These are phyloP conservation scores for Globisporangium canariense DNA, from an alignment of 352 stramenopile species.

Conservation along the genomic window DNA sequence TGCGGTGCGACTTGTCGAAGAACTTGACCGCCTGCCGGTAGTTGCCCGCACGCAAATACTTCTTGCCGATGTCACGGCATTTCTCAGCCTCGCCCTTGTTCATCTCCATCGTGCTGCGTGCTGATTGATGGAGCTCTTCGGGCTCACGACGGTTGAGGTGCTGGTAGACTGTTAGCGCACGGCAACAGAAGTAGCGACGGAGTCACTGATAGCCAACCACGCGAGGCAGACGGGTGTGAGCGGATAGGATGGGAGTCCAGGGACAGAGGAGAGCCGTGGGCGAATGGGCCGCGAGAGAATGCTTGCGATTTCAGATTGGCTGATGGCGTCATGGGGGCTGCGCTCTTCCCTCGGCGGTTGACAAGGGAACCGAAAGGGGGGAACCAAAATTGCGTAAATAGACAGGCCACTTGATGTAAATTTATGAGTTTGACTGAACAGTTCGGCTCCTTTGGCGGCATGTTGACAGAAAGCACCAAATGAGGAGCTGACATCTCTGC, in stretches of 20 bases:
- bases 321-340: too few relatives aligned
- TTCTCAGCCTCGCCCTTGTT: slow-evolving; percentile 92
- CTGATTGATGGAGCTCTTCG: background rate
- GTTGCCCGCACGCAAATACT: slow-evolving; percentile 79
- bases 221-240: too few relatives aligned
- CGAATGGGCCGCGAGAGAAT: too few relatives aligned
- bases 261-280: too few relatives aligned
- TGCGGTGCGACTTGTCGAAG: slow-evolving; percentile 89
- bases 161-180: background rate
- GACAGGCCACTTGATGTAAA: background rate
- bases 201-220: too few relatives aligned
- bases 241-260: too few relatives aligned
- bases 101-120: slow-evolving; percentile 72
- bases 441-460: background rate
- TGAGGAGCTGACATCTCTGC: background rate
- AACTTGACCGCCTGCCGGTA: slow-evolving; percentile 90
- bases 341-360: background rate
- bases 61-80: slow-evolving; percentile 89
- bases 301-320: too few relatives aligned
- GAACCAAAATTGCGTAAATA: background rate
- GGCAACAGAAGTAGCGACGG: too few relatives aligned
- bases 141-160: background rate
- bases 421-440: background rate
- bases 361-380: background rate
- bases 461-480: background rate